Conservation (phyloP, 352 stramenopile species). For the Peronosclerospora sorghi region DNA sequence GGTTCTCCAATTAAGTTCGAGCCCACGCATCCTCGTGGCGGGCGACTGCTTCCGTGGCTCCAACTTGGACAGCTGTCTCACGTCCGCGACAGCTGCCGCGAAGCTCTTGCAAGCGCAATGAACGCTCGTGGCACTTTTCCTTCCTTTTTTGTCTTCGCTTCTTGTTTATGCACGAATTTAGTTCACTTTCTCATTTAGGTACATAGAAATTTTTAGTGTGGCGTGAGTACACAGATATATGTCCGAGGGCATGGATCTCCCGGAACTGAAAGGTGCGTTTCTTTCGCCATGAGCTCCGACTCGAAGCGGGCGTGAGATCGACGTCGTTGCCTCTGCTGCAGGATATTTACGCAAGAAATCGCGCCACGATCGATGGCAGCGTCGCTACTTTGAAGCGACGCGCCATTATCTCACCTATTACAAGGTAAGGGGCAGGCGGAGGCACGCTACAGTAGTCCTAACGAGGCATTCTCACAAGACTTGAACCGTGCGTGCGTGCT, state of each 20-base stretch:
- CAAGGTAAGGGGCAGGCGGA: no score
- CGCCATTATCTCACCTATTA: slow-evolving; percentile 98
- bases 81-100: slow-evolving; percentile 41
- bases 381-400: slow-evolving; percentile 96
- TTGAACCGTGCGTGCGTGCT: background rate
- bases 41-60: slow-evolving; percentile 62
- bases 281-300: background rate
- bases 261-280: slow-evolving; percentile 67
- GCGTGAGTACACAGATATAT: no score
- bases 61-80: slow-evolving; percentile 57
- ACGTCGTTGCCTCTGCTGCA: slow-evolving; percentile 12
- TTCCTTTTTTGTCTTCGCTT: no score
- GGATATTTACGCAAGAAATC: slow-evolving; percentile 91
- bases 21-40: slow-evolving; percentile 49
- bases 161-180: slow-evolving; percentile 14
- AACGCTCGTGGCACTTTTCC: no score
- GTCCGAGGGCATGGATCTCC: slow-evolving; percentile 46
- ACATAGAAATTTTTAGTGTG: no score
- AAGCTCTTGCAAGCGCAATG: slow-evolving; percentile 13
- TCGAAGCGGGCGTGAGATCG: background rate
- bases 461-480: no score
- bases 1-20: slow-evolving; percentile 30
- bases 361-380: slow-evolving; percentile 89
- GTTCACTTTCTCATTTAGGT: slow-evolving; percentile 19
- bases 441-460: no score